phyloP scores from a whole-genome alignment of 352 stramenopile genomes.

The Globisporangium spiculum region DNA sequence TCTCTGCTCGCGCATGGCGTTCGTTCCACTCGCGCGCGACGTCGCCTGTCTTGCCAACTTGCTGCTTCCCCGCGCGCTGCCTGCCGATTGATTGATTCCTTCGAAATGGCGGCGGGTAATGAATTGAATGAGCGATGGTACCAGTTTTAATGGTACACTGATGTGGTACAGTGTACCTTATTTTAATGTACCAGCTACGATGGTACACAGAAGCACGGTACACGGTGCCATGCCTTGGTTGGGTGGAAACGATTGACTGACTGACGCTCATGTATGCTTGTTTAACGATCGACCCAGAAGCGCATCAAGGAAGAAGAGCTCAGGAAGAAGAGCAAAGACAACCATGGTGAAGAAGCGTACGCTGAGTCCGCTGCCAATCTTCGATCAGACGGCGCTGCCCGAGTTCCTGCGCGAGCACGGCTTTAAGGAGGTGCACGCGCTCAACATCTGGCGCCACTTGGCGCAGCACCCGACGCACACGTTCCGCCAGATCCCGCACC shows the following conservation, averaged over 20 bases:
- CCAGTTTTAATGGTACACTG: neutral
- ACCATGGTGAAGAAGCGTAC: constrained; percentile 84
- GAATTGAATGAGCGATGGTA: neutral
- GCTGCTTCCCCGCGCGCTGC: neutral
- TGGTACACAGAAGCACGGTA: neutral
- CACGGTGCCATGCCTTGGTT: constrained; percentile 5
- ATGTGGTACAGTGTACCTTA: neutral
- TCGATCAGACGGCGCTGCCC: constrained; percentile 70
- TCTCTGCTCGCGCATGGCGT: constrained; percentile 16
- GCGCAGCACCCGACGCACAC: constrained; percentile 51
- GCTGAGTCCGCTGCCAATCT: constrained; percentile 65
- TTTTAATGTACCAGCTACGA: neutral
- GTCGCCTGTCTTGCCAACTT: neutral
- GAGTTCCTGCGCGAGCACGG: constrained; percentile 55
- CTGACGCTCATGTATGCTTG: neutral
- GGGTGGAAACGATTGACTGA: constrained; percentile 5
- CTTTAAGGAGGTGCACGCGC: constrained; percentile 75
- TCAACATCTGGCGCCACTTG: constrained; percentile 75
- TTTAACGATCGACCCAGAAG: neutral
- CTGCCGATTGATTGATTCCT: constrained; percentile 11
- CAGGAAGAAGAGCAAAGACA: neutral
- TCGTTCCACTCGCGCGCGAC: constrained; percentile 1
- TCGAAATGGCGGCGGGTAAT: constrained; percentile 11
- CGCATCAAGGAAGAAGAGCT: neutral
- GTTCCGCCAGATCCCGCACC: constrained; percentile 57